These are phyloP conservation scores for Murraya koenigii DNA, from an alignment of 345 rosid species.

Conservation along the genomic window DNA sequence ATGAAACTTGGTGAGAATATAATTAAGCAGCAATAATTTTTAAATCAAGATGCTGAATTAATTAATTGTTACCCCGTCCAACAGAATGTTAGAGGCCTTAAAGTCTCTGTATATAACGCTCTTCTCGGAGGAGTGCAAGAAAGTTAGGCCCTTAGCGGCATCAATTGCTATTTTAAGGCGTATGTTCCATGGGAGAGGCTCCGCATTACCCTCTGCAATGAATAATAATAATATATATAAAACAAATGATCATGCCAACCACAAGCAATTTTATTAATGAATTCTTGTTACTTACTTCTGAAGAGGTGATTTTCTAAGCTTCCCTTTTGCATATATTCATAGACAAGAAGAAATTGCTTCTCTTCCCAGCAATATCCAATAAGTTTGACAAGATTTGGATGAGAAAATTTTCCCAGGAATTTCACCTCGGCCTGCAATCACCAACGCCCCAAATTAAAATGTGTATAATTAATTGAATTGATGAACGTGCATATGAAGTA, in stretches of 20 bases:
- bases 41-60: not conserved
- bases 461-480: not conserved
- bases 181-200: conserved; percentile 60
- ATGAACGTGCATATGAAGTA: not conserved
- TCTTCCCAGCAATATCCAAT: conserved; percentile 88
- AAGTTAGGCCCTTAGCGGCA: conserved; percentile 75
- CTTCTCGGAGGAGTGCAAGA: conserved; percentile 73
- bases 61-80: conserved; percentile 52
- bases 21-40: not conserved
- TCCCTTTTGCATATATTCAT: conserved; percentile 70
- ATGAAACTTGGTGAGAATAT: not conserved
- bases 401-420: conserved; percentile 75
- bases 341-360: conserved; percentile 61
- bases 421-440: conserved; percentile 71
- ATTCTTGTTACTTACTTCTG: conserved; percentile 38
- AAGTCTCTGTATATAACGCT: conserved; percentile 88
- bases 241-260: not conserved
- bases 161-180: conserved; percentile 69
- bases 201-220: conserved; percentile 43
- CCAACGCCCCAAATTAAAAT: not conserved
- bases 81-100: conserved; percentile 78
- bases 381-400: conserved; percentile 78
- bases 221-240: not conserved
- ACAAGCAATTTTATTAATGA: too few relatives aligned
- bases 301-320: conserved; percentile 83